Conservation (phyloP, 208 protist species). For the Leishmania turanica region DNA sequence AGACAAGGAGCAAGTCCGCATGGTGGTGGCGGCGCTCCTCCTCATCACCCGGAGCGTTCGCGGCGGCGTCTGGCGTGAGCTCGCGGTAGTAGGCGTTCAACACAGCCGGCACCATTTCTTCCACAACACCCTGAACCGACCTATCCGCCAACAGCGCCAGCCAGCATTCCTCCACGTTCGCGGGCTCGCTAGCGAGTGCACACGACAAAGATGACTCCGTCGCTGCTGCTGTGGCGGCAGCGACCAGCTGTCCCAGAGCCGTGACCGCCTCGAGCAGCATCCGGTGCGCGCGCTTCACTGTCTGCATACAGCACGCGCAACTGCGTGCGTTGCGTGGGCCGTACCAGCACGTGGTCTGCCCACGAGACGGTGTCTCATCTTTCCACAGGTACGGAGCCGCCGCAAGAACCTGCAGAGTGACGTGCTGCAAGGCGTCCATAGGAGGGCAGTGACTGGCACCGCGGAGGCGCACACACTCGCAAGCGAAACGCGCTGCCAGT, state of each 20-base stretch:
- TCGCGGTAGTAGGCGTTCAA: constrained; percentile 19
- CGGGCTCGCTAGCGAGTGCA: background rate
- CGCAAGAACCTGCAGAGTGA: constrained; percentile 9
- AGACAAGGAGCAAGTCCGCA: constrained; percentile 45
- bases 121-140: constrained; percentile 9
- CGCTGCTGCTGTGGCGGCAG: background rate
- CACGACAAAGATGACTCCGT: background rate
- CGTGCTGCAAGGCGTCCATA: background rate
- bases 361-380: background rate
- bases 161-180: constrained; percentile 14
- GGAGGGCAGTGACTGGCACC: constrained; percentile 3
- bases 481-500: constrained; percentile 27
- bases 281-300: constrained; percentile 4
- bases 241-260: constrained; percentile 12
- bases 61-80: background rate
- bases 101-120: constrained; percentile 15
- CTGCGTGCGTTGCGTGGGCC: background rate
- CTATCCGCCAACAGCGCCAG: constrained; percentile 28
- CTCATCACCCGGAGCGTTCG: background rate
- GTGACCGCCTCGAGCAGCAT: constrained; percentile 15
- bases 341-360: constrained; percentile 16
- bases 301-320: constrained; percentile 2
- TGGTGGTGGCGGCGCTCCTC: constrained; percentile 18
- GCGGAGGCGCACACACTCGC: constrained; percentile 5
- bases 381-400: constrained; percentile 20